A percentile compares a stretch with the other conserved stretches of the same genome.
These are phyloP conservation scores for Saururus chinensis DNA, from an alignment of 164 flowering plant species.

Conservation along the genomic window DNA sequence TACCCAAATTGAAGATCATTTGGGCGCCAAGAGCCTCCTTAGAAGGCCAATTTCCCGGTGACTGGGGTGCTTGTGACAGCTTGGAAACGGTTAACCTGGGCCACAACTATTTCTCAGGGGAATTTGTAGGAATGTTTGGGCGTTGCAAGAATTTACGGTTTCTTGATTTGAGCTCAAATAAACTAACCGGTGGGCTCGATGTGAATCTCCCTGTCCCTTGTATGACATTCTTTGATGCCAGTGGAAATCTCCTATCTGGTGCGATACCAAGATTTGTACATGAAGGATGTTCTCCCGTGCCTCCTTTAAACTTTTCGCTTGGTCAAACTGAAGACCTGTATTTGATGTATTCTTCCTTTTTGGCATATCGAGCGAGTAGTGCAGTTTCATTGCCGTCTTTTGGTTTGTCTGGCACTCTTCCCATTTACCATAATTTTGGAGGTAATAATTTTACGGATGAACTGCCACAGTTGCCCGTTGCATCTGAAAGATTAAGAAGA, in stretches of 20 bases:
- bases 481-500: constrained; percentile 33
- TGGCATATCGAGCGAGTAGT: constrained; percentile 21
- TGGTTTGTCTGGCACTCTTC: constrained; percentile 20
- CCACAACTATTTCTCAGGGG: constrained; percentile 50
- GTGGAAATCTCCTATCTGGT: constrained; percentile 54
- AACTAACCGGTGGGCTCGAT: constrained; percentile 39
- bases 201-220: constrained; percentile 51
- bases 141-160: constrained; percentile 48
- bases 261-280: constrained; percentile 40
- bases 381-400: constrained; percentile 17
- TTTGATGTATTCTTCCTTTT: constrained; percentile 35
- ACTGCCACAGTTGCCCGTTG: constrained; percentile 41
- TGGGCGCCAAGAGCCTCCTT: constrained; percentile 76
- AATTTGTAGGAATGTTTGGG: constrained; percentile 28
- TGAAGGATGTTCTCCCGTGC: constrained; percentile 22
- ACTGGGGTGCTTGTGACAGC: constrained; percentile 64
- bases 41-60: constrained; percentile 41
- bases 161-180: constrained; percentile 58
- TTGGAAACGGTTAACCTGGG: constrained; percentile 75
- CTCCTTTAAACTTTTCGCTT: constrained; percentile 8
- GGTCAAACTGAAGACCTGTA: constrained; percentile 10
- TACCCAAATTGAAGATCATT: constrained; percentile 62
- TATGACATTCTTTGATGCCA: constrained; percentile 63
- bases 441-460: constrained; percentile 56
- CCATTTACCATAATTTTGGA: constrained; percentile 57